Evolutionary conservation across 495 filamentous ascomycete genomes (phyloP).

Genomic region (Tuber borchii): DNA sequence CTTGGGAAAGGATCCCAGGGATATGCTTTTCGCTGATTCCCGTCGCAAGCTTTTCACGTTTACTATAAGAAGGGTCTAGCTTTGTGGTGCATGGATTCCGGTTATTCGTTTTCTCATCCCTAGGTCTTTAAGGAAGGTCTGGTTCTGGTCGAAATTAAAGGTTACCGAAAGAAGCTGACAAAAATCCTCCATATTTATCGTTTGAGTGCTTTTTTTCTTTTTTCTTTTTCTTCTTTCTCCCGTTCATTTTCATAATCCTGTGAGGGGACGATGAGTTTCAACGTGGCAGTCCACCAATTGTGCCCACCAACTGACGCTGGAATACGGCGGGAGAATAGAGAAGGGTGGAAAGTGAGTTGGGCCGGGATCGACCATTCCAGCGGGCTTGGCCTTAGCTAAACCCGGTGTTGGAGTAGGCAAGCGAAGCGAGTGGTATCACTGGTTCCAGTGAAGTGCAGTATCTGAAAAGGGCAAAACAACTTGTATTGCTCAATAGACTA

Average conservation of each 20-base stretch:
- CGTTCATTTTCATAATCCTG: background rate
- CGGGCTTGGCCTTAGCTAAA: background rate
- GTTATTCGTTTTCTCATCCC: background rate
- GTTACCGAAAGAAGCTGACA: background rate
- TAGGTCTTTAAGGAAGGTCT: background rate
- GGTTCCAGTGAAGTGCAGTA: no score
- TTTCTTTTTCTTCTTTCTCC: background rate
- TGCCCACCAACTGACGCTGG: background rate
- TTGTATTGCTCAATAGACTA: no score
- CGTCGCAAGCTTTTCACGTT: constrained; percentile 15
- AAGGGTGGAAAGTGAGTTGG: background rate
- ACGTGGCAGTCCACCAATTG: background rate
- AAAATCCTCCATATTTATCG: background rate
- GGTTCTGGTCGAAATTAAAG: background rate
- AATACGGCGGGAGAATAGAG: background rate
- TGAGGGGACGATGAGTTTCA: background rate
- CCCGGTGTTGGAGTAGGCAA: no score
- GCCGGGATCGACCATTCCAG: background rate
- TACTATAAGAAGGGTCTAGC: background rate
- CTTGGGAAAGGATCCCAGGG: background rate
- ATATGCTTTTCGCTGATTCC: background rate
- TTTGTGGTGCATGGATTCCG: background rate
- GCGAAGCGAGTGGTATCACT: no score
- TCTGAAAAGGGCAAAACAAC: no score
- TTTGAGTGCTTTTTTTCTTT: background rate